These are phyloP conservation scores for Fragilaria crotonensis DNA, from an alignment of 108 stramenopile genomes.

Conservation along the genomic window DNA sequence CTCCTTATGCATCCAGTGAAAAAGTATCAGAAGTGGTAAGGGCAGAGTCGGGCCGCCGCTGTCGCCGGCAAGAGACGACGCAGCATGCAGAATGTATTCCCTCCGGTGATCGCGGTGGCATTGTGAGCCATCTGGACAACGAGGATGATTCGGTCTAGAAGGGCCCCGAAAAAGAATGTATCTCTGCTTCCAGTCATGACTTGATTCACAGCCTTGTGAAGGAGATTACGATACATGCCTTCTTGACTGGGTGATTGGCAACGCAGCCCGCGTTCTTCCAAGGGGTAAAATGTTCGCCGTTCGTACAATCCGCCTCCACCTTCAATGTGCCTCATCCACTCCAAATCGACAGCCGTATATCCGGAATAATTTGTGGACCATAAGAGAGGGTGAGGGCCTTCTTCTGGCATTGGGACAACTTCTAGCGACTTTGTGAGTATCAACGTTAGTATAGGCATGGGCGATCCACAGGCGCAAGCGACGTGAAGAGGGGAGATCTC, in stretches of 20 bases:
- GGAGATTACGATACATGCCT: constrained; percentile 23
- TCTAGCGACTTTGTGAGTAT: constrained; percentile 12
- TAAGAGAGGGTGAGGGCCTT: constrained; percentile 8
- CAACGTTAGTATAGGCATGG: constrained; percentile 10
- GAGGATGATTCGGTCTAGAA: constrained; percentile 18
- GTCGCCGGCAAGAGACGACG: neutral
- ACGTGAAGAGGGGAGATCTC: constrained; percentile 40
- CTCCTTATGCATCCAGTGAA: constrained; percentile 24
- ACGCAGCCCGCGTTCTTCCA: constrained; percentile 12
- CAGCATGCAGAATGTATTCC: constrained; percentile 4
- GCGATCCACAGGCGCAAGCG: constrained; percentile 24
- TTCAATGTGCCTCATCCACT: constrained; percentile 39
- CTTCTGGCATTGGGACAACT: neutral
- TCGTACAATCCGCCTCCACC: constrained; percentile 11
- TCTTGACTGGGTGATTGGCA: constrained; percentile 15
- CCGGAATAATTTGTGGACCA: constrained; percentile 28
- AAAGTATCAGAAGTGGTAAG: constrained; percentile 17
- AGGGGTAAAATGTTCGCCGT: constrained; percentile 14
- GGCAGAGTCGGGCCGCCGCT: constrained; percentile 2
- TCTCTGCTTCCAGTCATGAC: constrained; percentile 6
- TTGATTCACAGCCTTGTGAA: constrained; percentile 26
- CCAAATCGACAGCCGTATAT: constrained; percentile 37
- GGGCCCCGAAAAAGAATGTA: constrained; percentile 5
- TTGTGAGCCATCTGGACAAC: constrained; percentile 14
- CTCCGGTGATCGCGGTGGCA: constrained; percentile 7